Conservation (phyloP, 306 rosid genomes). For the Quercus glauca region DNA sequence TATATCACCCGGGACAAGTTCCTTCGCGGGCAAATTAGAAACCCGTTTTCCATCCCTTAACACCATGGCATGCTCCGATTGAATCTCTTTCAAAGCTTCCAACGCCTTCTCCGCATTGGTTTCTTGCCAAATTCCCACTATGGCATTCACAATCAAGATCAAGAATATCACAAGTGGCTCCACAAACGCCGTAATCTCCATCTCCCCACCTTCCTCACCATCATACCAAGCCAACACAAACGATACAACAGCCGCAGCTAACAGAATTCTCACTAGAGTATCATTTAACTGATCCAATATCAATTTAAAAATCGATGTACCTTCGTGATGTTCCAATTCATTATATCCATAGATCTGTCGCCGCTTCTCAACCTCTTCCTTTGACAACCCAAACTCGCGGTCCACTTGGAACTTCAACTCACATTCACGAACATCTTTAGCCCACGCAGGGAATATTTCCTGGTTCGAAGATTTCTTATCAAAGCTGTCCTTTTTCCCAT, state of each 20-base stretch:
- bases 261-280: conserved; percentile 78
- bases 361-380: conserved; percentile 50
- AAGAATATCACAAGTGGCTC: conserved; percentile 58
- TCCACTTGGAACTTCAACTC: background rate
- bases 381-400: background rate
- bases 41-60: conserved; percentile 41
- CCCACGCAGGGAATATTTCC: background rate
- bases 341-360: conserved; percentile 61
- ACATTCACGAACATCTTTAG: background rate
- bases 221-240: conserved; percentile 86
- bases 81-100: conserved; percentile 94
- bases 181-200: conserved; percentile 54
- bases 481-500: background rate
- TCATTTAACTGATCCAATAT: conserved; percentile 82
- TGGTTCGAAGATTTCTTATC: background rate
- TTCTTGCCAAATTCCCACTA: conserved; percentile 94
- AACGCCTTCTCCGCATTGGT: conserved; percentile 93
- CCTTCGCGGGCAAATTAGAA: conserved; percentile 59
- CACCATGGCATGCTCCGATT: conserved; percentile 76
- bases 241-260: conserved; percentile 84
- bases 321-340: conserved; percentile 85
- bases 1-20: conserved; percentile 71
- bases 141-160: conserved; percentile 55
- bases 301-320: conserved; percentile 63
- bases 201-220: conserved; percentile 61